phyloP scores from a whole-genome alignment of 1,284 basidiomycete species.

The Ustilago curta region DNA sequence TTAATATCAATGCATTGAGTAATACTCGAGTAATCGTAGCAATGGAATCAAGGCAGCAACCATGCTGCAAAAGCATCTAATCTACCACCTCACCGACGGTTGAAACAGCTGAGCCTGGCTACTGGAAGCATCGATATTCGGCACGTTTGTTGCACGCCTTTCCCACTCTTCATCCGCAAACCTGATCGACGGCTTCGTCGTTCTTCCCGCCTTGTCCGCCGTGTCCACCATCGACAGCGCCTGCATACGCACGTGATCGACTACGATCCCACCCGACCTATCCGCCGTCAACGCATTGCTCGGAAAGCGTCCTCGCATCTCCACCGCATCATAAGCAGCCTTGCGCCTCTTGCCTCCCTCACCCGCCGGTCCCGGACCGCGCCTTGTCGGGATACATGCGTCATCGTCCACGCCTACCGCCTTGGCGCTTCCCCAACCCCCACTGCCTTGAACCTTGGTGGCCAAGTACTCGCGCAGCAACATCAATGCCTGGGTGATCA shows the following conservation, averaged over 20 bases:
- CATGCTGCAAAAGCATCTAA: not conserved
- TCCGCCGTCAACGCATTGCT: constrained; percentile 21
- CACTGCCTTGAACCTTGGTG: constrained; percentile 35
- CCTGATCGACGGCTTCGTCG: not conserved
- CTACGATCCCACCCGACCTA: constrained; percentile 26
- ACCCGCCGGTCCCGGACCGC: constrained; percentile 54
- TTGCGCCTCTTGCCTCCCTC: constrained; percentile 51
- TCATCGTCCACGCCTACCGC: constrained; percentile 45
- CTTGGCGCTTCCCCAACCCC: constrained; percentile 49
- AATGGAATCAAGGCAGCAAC: no score
- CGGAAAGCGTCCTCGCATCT: constrained; percentile 36
- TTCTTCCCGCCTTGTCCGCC: constrained; percentile 7
- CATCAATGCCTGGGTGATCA: constrained; percentile 47
- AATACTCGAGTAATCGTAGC: not conserved
- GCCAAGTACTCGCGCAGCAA: constrained; percentile 43
- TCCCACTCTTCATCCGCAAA: constrained; percentile 1
- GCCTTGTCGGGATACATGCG: constrained; percentile 46
- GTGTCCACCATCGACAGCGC: constrained; percentile 13
- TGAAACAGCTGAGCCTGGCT: constrained; percentile 35
- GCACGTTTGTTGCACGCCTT: constrained; percentile 12
- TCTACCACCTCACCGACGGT: constrained; percentile 12
- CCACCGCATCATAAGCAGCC: constrained; percentile 25
- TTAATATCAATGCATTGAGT: not conserved
- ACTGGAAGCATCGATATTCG: constrained; percentile 13
- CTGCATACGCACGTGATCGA: constrained; percentile 32